Conservation (phyloP, 805 yeast genomes). For the Ogataea chonburiensis region DNA sequence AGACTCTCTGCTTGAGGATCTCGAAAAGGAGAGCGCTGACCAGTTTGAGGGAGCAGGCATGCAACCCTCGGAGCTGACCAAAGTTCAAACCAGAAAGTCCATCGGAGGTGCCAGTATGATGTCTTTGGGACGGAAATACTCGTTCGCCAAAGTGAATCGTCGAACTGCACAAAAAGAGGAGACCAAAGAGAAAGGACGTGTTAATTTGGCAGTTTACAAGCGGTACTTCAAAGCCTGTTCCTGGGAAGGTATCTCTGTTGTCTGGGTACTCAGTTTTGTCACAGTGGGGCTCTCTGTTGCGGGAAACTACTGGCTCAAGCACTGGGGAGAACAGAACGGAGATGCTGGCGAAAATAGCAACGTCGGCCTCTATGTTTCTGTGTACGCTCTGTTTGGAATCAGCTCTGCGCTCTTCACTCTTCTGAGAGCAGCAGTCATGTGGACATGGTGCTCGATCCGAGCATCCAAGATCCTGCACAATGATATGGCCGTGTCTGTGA, state of each 20-base stretch:
- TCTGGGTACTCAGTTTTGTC: slow-evolving; percentile 35
- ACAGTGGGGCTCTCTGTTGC: slow-evolving; percentile 34
- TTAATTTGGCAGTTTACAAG: slow-evolving; percentile 50
- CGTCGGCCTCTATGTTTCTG: slow-evolving; percentile 45
- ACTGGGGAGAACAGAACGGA: slow-evolving; percentile 61
- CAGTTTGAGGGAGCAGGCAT: slow-evolving; percentile 6
- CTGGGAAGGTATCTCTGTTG: slow-evolving; percentile 42
- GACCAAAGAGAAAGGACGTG: slow-evolving; percentile 58
- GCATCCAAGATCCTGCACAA: slow-evolving; percentile 58
- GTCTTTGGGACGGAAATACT: slow-evolving; percentile 47
- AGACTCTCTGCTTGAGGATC: background rate
- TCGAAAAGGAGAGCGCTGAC: slow-evolving; percentile 1
- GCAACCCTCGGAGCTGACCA: slow-evolving; percentile 11
- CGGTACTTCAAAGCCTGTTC: slow-evolving; percentile 63
- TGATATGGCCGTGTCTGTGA: slow-evolving; percentile 51
- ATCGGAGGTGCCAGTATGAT: slow-evolving; percentile 64
- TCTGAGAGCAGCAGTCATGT: slow-evolving; percentile 45
- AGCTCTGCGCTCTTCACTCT: slow-evolving; percentile 49
- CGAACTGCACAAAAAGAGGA: slow-evolving; percentile 50
- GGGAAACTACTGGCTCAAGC: slow-evolving; percentile 63
- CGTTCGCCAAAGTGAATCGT: slow-evolving; percentile 23
- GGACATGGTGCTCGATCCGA: slow-evolving; percentile 50
- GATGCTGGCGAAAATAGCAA: slow-evolving; percentile 42
- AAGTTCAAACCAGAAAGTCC: slow-evolving; percentile 26
- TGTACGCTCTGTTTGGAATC: slow-evolving; percentile 58